Conservation (phyloP, 192 early-diverging fungal genomes). For the Podochytrium sp. region DNA sequence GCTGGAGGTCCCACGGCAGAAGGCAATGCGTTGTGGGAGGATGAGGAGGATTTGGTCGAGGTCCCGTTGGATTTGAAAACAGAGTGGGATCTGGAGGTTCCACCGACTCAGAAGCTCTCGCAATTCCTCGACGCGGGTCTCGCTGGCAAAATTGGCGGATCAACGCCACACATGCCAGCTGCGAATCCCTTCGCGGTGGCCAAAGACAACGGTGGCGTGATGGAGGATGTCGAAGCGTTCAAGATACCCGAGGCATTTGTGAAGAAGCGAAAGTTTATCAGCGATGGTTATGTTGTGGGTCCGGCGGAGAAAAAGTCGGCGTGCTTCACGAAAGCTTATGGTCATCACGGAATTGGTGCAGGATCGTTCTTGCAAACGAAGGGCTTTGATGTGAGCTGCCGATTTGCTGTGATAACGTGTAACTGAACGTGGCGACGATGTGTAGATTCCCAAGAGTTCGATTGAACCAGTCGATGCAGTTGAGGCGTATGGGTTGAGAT, state of each 20-base stretch:
- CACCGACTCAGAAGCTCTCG: neutral
- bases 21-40: neutral
- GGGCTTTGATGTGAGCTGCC: conserved; percentile 58
- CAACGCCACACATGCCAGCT: conserved; percentile 23
- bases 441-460: conserved; percentile 59
- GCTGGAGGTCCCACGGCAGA: neutral
- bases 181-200: neutral
- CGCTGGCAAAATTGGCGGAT: conserved; percentile 4
- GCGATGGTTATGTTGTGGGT: conserved; percentile 43
- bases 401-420: neutral
- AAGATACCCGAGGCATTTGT: conserved; percentile 22
- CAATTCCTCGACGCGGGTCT: neutral
- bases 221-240: conserved; percentile 36
- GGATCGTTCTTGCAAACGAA: conserved; percentile 80
- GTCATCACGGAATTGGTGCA: conserved; percentile 72
- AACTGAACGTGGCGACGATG: conserved; percentile 43
- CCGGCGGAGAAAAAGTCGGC: conserved; percentile 28
- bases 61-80: neutral
- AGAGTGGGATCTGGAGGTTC: neutral
- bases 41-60: neutral
- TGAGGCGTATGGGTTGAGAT: conserved; percentile 63
- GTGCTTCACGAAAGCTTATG: conserved; percentile 79
- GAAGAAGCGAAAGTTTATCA: conserved; percentile 21
- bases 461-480: conserved; percentile 57
- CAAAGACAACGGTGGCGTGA: conserved; percentile 18